Percentiles rank a stretch among this genome's conserved stretches.
Evolutionary conservation across 2,329 filamentous ascomycete genomes (phyloP).

Genomic region (Westerdykella sp.): DNA sequence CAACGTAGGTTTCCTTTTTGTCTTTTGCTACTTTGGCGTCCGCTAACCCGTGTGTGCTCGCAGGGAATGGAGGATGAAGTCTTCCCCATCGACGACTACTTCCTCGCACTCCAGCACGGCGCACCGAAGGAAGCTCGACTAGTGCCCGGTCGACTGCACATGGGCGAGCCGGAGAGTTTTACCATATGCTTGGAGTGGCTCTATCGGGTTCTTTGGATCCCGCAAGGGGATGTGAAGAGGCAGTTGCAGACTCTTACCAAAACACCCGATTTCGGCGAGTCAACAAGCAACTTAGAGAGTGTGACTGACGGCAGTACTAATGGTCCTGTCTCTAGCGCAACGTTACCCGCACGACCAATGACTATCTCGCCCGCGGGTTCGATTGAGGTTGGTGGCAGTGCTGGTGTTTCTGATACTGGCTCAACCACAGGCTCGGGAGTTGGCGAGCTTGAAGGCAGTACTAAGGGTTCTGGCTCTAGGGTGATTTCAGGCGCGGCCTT

Average conservation of each 20-base stretch:
- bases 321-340: too few relatives aligned
- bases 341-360: too few relatives aligned
- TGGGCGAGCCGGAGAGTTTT: slow-evolving; percentile 48
- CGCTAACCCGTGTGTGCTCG: background rate
- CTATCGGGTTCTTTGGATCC: slow-evolving; percentile 45
- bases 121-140: slow-evolving; percentile 49
- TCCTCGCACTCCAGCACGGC: slow-evolving; percentile 49
- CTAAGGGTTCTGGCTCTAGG: too few relatives aligned
- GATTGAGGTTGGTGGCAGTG: too few relatives aligned
- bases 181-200: slow-evolving; percentile 46
- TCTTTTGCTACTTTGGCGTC: background rate
- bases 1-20: slow-evolving; percentile 35
- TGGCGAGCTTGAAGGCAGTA: too few relatives aligned
- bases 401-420: too few relatives aligned
- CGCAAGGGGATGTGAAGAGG: slow-evolving; percentile 31
- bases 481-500: too few relatives aligned
- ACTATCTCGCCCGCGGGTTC: too few relatives aligned
- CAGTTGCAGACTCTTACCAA: slow-evolving; percentile 46
- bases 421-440: too few relatives aligned
- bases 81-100: slow-evolving; percentile 57
- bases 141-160: slow-evolving; percentile 42
- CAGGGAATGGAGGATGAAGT: slow-evolving; percentile 53
- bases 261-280: slow-evolving; percentile 19
- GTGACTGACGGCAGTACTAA: too few relatives aligned
- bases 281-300: too few relatives aligned